Conservation (phyloP, 2,329 filamentous ascomycete genomes). For the Plenodomus biglobosus region DNA sequence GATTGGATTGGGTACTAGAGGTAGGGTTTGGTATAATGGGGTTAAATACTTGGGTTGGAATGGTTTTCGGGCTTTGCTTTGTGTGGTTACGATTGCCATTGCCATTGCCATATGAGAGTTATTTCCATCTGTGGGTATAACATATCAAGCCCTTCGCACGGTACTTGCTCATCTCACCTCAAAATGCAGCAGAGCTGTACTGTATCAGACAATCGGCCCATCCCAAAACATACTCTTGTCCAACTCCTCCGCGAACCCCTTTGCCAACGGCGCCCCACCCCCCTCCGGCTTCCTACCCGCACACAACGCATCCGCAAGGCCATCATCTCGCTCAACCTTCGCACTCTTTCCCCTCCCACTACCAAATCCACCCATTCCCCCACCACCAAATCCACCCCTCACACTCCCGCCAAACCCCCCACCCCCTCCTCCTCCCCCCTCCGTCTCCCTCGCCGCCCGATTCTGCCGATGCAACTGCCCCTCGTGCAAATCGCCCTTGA, state of each 20-base stretch:
- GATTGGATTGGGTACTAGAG: neutral
- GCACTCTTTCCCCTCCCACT: neutral
- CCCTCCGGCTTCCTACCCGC: conserved; percentile 25
- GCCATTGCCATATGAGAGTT: too few relatives aligned
- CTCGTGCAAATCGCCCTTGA: conserved; percentile 40
- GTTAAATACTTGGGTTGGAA: too few relatives aligned
- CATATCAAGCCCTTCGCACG: too few relatives aligned
- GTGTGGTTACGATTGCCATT: too few relatives aligned
- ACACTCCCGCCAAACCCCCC: neutral
- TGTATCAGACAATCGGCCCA: conserved; percentile 20
- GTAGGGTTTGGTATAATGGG: too few relatives aligned
- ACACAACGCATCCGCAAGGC: conserved; percentile 15
- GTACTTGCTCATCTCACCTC: too few relatives aligned
- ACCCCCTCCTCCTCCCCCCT: neutral
- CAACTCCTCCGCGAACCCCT: conserved; percentile 35
- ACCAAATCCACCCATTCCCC: neutral
- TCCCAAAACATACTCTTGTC: conserved; percentile 36
- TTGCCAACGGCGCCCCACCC: conserved; percentile 26
- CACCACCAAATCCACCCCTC: conserved; percentile 1
- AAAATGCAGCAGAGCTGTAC: neutral
- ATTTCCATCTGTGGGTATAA: too few relatives aligned
- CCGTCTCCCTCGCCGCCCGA: conserved; percentile 18
- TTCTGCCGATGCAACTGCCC: conserved; percentile 40
- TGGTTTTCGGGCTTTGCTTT: too few relatives aligned
- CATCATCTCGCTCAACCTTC: conserved; percentile 2